These are phyloP conservation scores for Pisolithus orientalis DNA, from an alignment of 768 basidiomycete species.

Conservation along the genomic window DNA sequence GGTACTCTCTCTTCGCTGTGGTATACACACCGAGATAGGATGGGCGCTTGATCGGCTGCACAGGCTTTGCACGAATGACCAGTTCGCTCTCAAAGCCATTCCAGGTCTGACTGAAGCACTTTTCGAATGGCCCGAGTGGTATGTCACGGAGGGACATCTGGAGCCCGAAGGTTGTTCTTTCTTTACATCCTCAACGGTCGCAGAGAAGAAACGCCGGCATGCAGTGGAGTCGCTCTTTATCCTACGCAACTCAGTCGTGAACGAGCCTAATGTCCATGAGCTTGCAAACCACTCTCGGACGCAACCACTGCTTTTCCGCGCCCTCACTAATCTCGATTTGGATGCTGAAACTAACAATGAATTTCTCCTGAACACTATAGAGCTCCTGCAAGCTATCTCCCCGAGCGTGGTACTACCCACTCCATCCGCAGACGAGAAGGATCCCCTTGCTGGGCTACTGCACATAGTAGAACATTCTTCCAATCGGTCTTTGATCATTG, in stretches of 20 bases:
- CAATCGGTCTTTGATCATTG: constrained; percentile 73
- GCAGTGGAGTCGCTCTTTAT: constrained; percentile 84
- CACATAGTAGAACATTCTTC: constrained; percentile 49
- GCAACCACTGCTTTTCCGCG: constrained; percentile 56
- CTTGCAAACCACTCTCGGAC: constrained; percentile 56
- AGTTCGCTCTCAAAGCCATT: constrained; percentile 63
- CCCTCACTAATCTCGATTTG: constrained; percentile 55
- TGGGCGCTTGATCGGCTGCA: constrained; percentile 89
- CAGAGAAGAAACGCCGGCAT: constrained; percentile 55
- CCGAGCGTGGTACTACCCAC: constrained; percentile 33
- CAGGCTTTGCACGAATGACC: constrained; percentile 72
- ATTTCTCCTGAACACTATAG: constrained; percentile 64
- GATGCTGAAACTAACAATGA: constrained; percentile 65
- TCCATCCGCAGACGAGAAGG: constrained; percentile 32
- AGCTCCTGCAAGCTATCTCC: constrained; percentile 63
- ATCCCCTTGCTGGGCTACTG: constrained; percentile 54
- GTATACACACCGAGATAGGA: constrained; percentile 72
- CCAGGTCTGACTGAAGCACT: constrained; percentile 80
- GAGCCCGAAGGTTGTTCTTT: constrained; percentile 37
- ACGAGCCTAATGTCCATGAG: constrained; percentile 59
- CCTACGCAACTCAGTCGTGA: constrained; percentile 77
- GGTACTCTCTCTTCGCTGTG: constrained; percentile 83
- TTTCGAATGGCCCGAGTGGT: constrained; percentile 88
- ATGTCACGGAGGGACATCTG: constrained; percentile 55
- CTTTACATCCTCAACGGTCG: constrained; percentile 50